Evolutionary conservation across 2,329 filamentous ascomycete species (phyloP).

Genomic region (Cytospora schulzeri): DNA sequence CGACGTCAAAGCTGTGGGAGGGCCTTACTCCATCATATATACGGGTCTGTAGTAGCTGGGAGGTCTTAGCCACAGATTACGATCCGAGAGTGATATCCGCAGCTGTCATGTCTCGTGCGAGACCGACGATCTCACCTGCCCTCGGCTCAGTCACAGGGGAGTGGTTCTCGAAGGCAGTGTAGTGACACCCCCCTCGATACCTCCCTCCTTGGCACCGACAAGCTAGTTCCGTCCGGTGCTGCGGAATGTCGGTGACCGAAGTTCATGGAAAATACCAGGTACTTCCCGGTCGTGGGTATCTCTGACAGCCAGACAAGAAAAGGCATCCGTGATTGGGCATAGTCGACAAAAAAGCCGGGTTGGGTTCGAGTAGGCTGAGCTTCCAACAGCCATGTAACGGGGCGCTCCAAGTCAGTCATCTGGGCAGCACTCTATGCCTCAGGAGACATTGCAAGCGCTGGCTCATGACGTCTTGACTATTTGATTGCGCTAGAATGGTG

Average conservation of each 20-base stretch:
- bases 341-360: slow-evolving; percentile 2
- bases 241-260: slow-evolving; percentile 49
- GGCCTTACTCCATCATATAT: slow-evolving; percentile 23
- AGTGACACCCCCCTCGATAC: slow-evolving; percentile 33
- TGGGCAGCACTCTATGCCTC: not conserved
- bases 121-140: slow-evolving; percentile 18
- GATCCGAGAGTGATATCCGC: slow-evolving; percentile 12
- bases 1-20: not conserved
- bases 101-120: slow-evolving; percentile 6
- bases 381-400: slow-evolving; percentile 20
- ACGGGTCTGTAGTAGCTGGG: slow-evolving; percentile 14
- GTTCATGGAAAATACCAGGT: slow-evolving; percentile 41
- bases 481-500: not conserved
- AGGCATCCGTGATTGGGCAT: slow-evolving; percentile 15
- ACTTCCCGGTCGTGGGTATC: slow-evolving; percentile 40
- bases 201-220: slow-evolving; percentile 35
- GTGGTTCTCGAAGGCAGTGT: slow-evolving; percentile 26
- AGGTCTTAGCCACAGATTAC: slow-evolving; percentile 6
- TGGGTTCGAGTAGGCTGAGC: slow-evolving; percentile 10
- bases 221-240: slow-evolving; percentile 39
- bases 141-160: slow-evolving; percentile 15
- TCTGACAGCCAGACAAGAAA: slow-evolving; percentile 7
- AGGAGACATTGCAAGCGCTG: slow-evolving; percentile 9
- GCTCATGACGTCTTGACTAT: slow-evolving; percentile 1
- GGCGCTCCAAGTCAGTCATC: slow-evolving; percentile 19